Percentiles rank a stretch among this genome's conserved stretches.
phyloP scores from a whole-genome alignment of 2,329 filamentous ascomycete species.

The Fusarium oxysporum region DNA sequence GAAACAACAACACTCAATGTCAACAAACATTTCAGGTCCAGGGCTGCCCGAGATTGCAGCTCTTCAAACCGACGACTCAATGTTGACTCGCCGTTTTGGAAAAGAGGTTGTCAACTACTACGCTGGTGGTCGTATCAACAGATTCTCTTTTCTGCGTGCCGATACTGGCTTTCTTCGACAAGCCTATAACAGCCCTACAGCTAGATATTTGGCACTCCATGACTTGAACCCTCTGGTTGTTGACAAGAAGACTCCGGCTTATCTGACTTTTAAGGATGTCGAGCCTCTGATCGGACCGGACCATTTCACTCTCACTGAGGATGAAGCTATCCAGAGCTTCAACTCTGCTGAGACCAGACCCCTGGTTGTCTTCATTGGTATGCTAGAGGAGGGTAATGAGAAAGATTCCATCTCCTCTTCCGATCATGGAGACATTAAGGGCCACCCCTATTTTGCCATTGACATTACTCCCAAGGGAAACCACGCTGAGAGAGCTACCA shows the following conservation, averaged over 20 bases:
- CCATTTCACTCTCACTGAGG: conserved; percentile 78
- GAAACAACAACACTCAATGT: conserved; percentile 29
- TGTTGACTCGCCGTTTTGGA: conserved; percentile 82
- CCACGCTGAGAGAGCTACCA: conserved; percentile 70
- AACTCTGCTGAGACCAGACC: conserved; percentile 77
- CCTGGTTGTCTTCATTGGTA: conserved; percentile 84
- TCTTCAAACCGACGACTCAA: conserved; percentile 65
- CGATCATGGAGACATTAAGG: conserved; percentile 76
- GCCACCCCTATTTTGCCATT: conserved; percentile 87
- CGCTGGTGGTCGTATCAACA: conserved; percentile 80
- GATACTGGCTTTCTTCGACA: conserved; percentile 76
- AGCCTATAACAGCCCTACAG: conserved; percentile 73
- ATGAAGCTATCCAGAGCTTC: conserved; percentile 77
- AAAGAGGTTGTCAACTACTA: conserved; percentile 88
- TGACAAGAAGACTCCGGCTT: conserved; percentile 70
- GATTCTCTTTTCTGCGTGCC: conserved; percentile 79
- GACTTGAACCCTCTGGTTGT: conserved; percentile 78
- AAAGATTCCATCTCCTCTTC: conserved; percentile 42
- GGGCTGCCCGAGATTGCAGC: conserved; percentile 59
- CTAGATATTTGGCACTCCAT: conserved; percentile 83
- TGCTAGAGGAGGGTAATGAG: conserved; percentile 75
- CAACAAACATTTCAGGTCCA: conserved; percentile 47
- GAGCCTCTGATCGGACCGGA: conserved; percentile 75
- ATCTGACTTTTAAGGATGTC: conserved; percentile 76
- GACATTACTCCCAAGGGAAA: conserved; percentile 82